Conservation (phyloP, 2,329 filamentous ascomycete species). For the Botrytis cinerea region DNA sequence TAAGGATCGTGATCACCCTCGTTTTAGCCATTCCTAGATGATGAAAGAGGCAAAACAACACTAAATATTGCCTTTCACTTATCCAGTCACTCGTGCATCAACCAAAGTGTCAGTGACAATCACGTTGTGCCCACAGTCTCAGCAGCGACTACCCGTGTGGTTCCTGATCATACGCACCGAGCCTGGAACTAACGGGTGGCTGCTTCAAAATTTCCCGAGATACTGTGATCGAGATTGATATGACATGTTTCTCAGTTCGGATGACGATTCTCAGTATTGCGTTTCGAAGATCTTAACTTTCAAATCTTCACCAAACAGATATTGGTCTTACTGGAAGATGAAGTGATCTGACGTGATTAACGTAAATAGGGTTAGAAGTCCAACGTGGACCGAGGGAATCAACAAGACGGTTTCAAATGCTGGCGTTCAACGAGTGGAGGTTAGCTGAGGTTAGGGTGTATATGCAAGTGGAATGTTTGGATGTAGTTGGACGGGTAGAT, state of each 20-base stretch:
- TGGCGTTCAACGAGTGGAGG: not conserved
- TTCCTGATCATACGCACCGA: constrained; percentile 4
- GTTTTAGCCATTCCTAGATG: not conserved
- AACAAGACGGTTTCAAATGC: constrained; percentile 7
- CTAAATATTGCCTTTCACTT: not conserved
- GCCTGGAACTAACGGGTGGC: constrained; percentile 17
- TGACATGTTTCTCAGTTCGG: not conserved
- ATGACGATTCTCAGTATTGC: not conserved
- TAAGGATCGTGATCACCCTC: not conserved
- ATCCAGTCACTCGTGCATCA: constrained; percentile 11
- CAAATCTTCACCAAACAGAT: not conserved
- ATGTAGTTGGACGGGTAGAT: not conserved
- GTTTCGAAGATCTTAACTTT: not conserved
- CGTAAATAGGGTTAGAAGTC: not conserved
- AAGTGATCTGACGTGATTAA: constrained; percentile 13
- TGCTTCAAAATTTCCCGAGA: constrained; percentile 17
- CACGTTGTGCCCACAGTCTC: constrained; percentile 19
- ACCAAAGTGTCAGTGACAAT: constrained; percentile 19
- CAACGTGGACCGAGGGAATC: not conserved
- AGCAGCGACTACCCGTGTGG: constrained; percentile 13
- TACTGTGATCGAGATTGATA: constrained; percentile 11
- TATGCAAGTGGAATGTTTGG: constrained; percentile 10
- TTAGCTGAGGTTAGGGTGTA: constrained; percentile 2
- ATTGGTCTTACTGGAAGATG: not conserved
- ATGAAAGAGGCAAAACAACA: constrained; percentile 1